Evolutionary conservation across 768 basidiomycete species (phyloP), one percentile per base, ranked within the genome.

Genomic region (Russula foetens): DNA sequence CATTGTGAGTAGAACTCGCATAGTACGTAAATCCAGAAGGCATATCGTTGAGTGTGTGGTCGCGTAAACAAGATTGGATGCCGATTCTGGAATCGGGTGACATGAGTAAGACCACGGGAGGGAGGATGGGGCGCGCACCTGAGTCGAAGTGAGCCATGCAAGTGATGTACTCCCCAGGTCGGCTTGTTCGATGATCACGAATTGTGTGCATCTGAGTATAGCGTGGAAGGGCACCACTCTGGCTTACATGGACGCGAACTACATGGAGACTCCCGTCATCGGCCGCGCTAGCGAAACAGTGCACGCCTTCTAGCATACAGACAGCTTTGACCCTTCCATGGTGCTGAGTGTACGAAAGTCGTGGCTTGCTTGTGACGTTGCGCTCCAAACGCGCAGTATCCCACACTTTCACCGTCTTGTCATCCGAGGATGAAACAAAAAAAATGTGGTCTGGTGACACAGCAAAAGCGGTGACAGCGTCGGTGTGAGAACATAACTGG

Each of bases 401-500:
- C 93, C 93, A 97, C 44, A 90, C 79, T 71, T 93, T 95, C 69
- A 95, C 85, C 0, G 90, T 94, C 75, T 90, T 91, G 72, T 98
- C 96, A 63, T 98, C 86, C 0, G 93, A 96, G 39, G 90, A 85
- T 0, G 96, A 92, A 4, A 95, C 85, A 65, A 99, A 98, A 77
- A 97, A 99, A 70, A 86, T 75, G 67, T 97, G 92, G 68, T 98
- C 97, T 2, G 96, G 95, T 1, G 96, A 86, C 24, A 94, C 90
- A 2, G 87, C 87, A 24, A 98, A 75, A 8, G 84, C 81, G 2
- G 88, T 92, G 59, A 98, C 77, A 1, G 84, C 77, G 26, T 88
- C 91, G 0, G 84, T 81, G 69, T 98, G 96, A 4, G 92, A 89
- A 19, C 81, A 81, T 17, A 97, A 79, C 71, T 96, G 88, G 0